Evolutionary conservation across 441 rosid genomes (phyloP).

Genomic region (Pelargonium cotyledonis): DNA sequence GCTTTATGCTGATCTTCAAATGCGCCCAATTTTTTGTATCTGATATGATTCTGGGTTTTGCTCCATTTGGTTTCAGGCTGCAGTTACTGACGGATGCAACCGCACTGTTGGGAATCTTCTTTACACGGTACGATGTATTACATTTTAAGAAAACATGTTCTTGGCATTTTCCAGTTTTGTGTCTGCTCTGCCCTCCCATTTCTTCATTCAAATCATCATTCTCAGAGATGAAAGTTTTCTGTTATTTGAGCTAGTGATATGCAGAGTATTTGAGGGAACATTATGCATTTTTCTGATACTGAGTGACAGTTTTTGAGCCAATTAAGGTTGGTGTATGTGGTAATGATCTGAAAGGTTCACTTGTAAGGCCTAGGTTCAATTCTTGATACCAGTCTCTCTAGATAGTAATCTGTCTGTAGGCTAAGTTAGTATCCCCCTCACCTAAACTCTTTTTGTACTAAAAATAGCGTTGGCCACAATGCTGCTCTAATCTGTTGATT

Average conservation of each 20-base stretch:
- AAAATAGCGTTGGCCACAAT: not conserved
- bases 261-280: not conserved
- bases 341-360: no score
- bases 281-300: not conserved
- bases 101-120: constrained; percentile 71
- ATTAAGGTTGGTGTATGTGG: no score
- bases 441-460: no score
- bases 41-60: not conserved
- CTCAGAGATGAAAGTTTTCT: not conserved
- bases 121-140: constrained; percentile 48
- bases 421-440: no score
- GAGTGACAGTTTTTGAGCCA: no score
- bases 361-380: no score
- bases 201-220: not conserved
- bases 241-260: not conserved
- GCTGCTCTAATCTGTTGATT: not conserved
- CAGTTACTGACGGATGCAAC: constrained; percentile 64
- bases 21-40: not conserved
- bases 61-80: constrained; percentile 47
- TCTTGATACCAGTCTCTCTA: no score
- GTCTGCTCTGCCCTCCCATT: not conserved
- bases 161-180: not conserved
- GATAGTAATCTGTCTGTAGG: no score
- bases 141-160: not conserved
- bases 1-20: constrained; percentile 5